Base-by-base conservation (phyloP, 2,329 filamentous ascomycete species). In the Fusarium sp. region DNA sequence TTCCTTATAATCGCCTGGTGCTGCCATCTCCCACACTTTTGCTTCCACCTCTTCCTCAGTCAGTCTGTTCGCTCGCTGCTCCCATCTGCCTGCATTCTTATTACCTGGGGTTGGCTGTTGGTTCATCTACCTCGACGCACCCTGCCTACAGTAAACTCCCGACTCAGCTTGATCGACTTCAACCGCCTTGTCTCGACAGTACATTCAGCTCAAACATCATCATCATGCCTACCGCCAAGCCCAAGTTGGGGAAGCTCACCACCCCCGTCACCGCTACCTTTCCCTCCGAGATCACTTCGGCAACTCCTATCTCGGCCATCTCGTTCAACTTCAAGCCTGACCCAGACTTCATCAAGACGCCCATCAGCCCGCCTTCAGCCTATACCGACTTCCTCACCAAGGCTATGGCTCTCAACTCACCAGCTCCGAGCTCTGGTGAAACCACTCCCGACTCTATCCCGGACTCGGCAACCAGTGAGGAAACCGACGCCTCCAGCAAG, bases 381-480 rank as follows among this genome's bases (percentile, higher is more conserved):
- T 98, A 98, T 81, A 93, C 94, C 76, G 95, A 98, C 80, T 98
- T 98, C 81, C 91, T 98, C 73, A 80, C 82, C 61, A 96, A 95
- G 84, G 91, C 92, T 69, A 91, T 97, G 84, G 92, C 92, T 20
- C 87, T 95, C 68, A 90, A 91, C 80, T 95, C 92, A 73, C 93
- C 94, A 10, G 89, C 91, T 45, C 85, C 86, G 60, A 86, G 87
- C 77, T 85, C 86, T 20, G 86, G 85, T 66, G 86, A 86, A 73
- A 86, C 82, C 60, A 86, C 86, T 60, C 87, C 86, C 70, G 86
- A 87, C 40, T 85, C 82, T 22, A 81, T 81, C 36, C 87, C 92
- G 62, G 89, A 90, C 42, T 89, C 90, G 31, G 88, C 92, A 31
- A 86, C 83, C 76, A 88, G 87, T 74, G 87, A 89, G 74, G 82